A percentile compares a stretch with the other conserved stretches of the same genome.
Evolutionary conservation across 192 early-diverging fungal species (phyloP).

Genomic region (Geosiphon pyriformis): DNA sequence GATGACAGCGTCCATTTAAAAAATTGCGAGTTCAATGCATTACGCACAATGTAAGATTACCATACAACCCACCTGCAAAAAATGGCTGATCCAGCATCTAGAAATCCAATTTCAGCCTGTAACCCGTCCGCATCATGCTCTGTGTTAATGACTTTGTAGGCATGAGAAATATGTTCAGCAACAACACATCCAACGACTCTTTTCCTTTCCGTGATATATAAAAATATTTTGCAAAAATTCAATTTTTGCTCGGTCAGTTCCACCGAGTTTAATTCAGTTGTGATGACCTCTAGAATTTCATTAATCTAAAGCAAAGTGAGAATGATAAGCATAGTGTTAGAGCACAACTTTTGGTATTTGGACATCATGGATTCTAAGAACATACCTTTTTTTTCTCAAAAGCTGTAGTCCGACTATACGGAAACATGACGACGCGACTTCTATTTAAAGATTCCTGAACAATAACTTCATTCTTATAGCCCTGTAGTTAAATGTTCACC

Average conservation of each 20-base stretch:
- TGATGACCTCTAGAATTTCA: constrained; percentile 34
- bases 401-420: constrained; percentile 27
- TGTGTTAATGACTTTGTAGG: constrained; percentile 33
- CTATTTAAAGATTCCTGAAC: constrained; percentile 19
- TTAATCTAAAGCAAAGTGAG: constrained; percentile 25
- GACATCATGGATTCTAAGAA: not conserved
- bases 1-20: not conserved
- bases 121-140: not conserved
- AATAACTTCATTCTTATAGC: constrained; percentile 40
- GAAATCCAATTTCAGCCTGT: not conserved
- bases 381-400: constrained; percentile 37
- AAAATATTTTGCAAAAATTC: constrained; percentile 35
- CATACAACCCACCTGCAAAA: constrained; percentile 26
- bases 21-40: too few species aligned
- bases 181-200: constrained; percentile 40
- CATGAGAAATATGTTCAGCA: constrained; percentile 36
- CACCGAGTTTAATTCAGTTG: constrained; percentile 36
- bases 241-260: constrained; percentile 32
- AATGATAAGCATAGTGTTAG: not conserved
- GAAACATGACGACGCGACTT: constrained; percentile 30
- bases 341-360: not conserved
- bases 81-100: constrained; percentile 27
- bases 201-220: constrained; percentile 40
- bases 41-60: too few species aligned
- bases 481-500: constrained; percentile 2